Conservation (phyloP, 345 rosid genomes). For the Noccaea bulbosa region DNA sequence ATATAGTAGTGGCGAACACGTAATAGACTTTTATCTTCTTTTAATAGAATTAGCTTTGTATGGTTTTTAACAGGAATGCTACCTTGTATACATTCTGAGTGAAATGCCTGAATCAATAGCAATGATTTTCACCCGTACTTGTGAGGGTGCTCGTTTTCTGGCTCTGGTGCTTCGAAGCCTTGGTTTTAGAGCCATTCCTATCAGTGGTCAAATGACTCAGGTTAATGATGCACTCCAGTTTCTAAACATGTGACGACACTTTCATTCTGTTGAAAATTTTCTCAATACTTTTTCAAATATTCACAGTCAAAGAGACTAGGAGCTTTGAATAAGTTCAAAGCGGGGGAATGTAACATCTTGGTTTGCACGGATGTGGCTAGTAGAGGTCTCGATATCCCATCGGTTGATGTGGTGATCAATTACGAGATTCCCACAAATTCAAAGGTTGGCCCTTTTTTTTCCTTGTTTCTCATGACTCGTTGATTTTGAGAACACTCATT, state of each 20-base stretch:
- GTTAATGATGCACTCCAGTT: conserved; percentile 35
- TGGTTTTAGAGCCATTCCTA: conserved; percentile 87
- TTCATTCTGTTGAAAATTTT: not conserved
- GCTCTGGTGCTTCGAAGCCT: conserved; percentile 81
- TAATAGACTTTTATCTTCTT: conserved; percentile 7
- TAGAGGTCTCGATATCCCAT: conserved; percentile 95
- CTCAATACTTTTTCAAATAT: not conserved
- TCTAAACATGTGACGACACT: not conserved
- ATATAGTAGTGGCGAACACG: not conserved
- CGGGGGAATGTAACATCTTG: conserved; percentile 88
- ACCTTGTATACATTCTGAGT: conserved; percentile 77
- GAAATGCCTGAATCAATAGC: conserved; percentile 73
- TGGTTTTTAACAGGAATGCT: conserved; percentile 67
- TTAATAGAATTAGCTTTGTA: conserved; percentile 1
- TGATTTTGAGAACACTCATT: conserved; percentile 4
- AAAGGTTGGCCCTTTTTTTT: conserved; percentile 33
- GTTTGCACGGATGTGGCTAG: conserved; percentile 96
- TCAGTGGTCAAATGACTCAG: conserved; percentile 96
- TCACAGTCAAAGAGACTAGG: conserved; percentile 87
- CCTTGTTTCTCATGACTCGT: conserved; percentile 3
- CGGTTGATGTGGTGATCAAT: conserved; percentile 91
- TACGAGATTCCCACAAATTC: conserved; percentile 77
- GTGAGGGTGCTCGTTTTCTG: conserved; percentile 75
- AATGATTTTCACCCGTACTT: conserved; percentile 94
- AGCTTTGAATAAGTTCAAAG: conserved; percentile 86